phyloP scores from a whole-genome alignment of 805 yeast species.

The Cyberlindnera galapagoensis region DNA sequence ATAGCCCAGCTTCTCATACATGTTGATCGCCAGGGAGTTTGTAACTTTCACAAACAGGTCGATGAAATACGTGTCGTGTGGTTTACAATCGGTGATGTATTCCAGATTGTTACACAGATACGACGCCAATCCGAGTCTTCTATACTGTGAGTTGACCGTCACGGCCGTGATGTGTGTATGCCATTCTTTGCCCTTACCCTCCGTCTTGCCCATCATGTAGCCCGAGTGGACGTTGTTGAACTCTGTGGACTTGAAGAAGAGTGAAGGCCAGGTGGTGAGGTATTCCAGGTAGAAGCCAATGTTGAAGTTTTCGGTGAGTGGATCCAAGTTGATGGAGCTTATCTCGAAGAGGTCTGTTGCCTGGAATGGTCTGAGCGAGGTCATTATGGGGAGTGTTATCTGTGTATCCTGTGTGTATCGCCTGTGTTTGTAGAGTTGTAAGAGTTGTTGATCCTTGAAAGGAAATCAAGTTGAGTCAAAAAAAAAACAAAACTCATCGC shows the following conservation, averaged over 20 bases:
- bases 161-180: constrained; percentile 97
- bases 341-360: constrained; percentile 75
- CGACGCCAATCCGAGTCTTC: constrained; percentile 84
- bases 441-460: not conserved
- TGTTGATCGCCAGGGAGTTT: constrained; percentile 67
- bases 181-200: constrained; percentile 82
- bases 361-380: constrained; percentile 81
- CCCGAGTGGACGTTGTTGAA: constrained; percentile 41
- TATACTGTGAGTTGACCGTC: constrained; percentile 73
- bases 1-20: constrained; percentile 86
- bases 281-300: constrained; percentile 80
- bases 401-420: not conserved
- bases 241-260: constrained; percentile 72
- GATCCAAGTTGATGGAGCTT: constrained; percentile 77
- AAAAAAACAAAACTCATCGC: not conserved
- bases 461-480: not conserved
- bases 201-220: constrained; percentile 95
- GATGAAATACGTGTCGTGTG: constrained; percentile 75
- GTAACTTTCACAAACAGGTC: constrained; percentile 91
- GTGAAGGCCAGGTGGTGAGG: constrained; percentile 78
- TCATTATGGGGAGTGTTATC: constrained; percentile 56
- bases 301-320: constrained; percentile 87
- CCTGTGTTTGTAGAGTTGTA: no score
- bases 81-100: constrained; percentile 66
- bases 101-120: constrained; percentile 69